Conservation (phyloP, 2,329 filamentous ascomycete species). For the Penicillium italicum region DNA sequence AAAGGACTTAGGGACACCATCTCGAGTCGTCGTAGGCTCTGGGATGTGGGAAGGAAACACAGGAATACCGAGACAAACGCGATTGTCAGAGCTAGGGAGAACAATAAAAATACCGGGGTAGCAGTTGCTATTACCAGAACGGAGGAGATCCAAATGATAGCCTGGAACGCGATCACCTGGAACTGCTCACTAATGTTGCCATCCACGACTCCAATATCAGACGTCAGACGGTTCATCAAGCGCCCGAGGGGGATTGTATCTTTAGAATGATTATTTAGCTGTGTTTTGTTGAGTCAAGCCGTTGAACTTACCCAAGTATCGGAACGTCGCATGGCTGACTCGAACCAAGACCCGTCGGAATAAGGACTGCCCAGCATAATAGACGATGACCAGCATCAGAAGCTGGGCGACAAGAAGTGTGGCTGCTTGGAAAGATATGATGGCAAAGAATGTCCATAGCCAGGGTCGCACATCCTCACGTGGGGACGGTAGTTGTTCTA, state of each 20-base stretch:
- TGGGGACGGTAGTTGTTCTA: conserved; percentile 61
- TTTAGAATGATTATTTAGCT: conserved; percentile 7
- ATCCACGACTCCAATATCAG: conserved; percentile 85
- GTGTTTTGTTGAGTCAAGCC: background rate
- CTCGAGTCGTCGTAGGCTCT: conserved; percentile 76
- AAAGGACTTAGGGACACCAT: conserved; percentile 86
- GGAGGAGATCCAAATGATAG: conserved; percentile 68
- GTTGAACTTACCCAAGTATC: conserved; percentile 59
- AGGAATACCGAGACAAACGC: conserved; percentile 72
- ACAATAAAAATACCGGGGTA: conserved; percentile 71
- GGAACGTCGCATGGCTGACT: conserved; percentile 77
- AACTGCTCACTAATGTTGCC: conserved; percentile 77
- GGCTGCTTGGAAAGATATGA: conserved; percentile 61
- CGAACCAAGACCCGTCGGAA: conserved; percentile 69
- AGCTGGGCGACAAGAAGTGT: conserved; percentile 60
- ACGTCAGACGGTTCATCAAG: conserved; percentile 87
- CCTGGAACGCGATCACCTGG: conserved; percentile 65
- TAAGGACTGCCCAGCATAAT: conserved; percentile 70
- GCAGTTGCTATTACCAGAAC: conserved; percentile 74
- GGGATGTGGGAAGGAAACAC: conserved; percentile 75
- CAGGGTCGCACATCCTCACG: conserved; percentile 66
- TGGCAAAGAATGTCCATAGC: conserved; percentile 65
- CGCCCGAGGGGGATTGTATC: conserved; percentile 85
- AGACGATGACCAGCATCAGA: conserved; percentile 72
- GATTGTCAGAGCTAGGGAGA: conserved; percentile 64